A percentile compares a stretch with the other conserved stretches of the same genome.
phyloP scores from a whole-genome alignment of 192 early-diverging fungal species.

The Coemansia nantahalensis region DNA sequence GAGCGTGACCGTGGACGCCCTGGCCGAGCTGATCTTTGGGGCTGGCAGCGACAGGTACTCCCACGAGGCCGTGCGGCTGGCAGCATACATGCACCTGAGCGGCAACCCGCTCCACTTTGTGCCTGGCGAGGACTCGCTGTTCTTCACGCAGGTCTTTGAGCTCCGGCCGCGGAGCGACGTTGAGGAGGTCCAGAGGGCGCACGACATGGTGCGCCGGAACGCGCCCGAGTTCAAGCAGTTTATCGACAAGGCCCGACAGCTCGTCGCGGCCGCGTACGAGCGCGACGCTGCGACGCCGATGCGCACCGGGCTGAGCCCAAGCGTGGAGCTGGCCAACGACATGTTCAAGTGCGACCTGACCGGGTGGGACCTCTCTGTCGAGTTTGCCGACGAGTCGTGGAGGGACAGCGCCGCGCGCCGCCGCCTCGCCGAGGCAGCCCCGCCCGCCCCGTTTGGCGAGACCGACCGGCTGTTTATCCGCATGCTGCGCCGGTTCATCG shows the following conservation, averaged over 20 bases:
- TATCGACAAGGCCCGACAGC: conserved; percentile 43
- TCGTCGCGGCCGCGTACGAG: conserved; percentile 30
- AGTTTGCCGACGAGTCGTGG: background rate
- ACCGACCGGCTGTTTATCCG: conserved; percentile 57
- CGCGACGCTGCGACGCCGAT: conserved; percentile 13
- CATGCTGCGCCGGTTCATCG: conserved; percentile 52
- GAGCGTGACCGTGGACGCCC: conserved; percentile 30
- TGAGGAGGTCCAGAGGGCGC: conserved; percentile 35
- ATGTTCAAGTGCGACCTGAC: conserved; percentile 22
- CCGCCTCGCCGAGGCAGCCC: conserved; percentile 12
- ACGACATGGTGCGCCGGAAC: conserved; percentile 54
- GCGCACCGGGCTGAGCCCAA: conserved; percentile 19
- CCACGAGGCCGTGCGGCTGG: conserved; percentile 44
- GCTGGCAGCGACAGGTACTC: background rate
- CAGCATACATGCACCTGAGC: conserved; percentile 59
- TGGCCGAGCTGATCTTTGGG: conserved; percentile 42
- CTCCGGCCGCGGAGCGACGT: conserved; percentile 53
- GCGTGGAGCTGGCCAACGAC: conserved; percentile 9
- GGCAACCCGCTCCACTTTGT: conserved; percentile 55
- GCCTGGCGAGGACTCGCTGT: conserved; percentile 48
- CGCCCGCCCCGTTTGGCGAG: conserved; percentile 30
- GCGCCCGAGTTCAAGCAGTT: conserved; percentile 53
- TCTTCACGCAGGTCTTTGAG: conserved; percentile 52
- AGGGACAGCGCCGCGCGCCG: background rate
- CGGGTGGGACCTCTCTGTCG: conserved; percentile 7